Percentiles rank a stretch among this genome's conserved stretches.
phyloP scores from a whole-genome alignment of 2,329 filamentous ascomycete species.

The Pseudocercospora fijiensis region DNA sequence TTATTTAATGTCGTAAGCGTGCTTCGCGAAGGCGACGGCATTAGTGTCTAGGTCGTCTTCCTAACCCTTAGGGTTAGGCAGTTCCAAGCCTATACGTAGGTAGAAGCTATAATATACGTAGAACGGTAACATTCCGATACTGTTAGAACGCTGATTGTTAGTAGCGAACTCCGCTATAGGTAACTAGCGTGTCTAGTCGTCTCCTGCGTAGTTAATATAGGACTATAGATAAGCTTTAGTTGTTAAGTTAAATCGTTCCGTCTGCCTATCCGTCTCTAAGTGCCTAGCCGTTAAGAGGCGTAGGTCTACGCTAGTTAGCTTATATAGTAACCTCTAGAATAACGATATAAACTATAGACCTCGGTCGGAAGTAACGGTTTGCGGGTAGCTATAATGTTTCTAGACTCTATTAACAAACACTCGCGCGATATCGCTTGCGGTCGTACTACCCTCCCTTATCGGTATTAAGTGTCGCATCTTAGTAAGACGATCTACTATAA shows the following conservation, averaged over 20 bases:
- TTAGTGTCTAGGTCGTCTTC: too few relatives aligned
- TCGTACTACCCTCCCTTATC: neutral
- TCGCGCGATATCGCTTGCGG: neutral
- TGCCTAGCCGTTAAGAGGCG: neutral
- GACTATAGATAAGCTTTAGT: neutral
- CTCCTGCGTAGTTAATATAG: neutral
- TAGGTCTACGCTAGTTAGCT: neutral
- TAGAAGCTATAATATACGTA: neutral
- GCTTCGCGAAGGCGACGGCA: neutral
- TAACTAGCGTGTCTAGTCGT: neutral
- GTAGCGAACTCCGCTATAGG: neutral
- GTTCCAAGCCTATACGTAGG: neutral
- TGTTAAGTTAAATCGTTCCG: neutral
- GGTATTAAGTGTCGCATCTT: neutral
- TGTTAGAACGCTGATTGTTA: neutral
- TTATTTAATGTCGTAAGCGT: neutral
- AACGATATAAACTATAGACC: neutral
- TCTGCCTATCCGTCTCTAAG: neutral
- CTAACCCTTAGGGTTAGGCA: neutral
- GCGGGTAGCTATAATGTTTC: neutral
- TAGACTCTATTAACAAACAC: neutral
- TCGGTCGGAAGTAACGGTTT: neutral
- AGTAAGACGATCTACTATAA: neutral
- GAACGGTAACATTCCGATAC: neutral
- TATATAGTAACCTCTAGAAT: neutral